Percentiles rank a stretch among this genome's conserved stretches.
These are phyloP conservation scores for Sarcomyxa edulis DNA, from an alignment of 768 basidiomycete genomes.

Conservation along the genomic window DNA sequence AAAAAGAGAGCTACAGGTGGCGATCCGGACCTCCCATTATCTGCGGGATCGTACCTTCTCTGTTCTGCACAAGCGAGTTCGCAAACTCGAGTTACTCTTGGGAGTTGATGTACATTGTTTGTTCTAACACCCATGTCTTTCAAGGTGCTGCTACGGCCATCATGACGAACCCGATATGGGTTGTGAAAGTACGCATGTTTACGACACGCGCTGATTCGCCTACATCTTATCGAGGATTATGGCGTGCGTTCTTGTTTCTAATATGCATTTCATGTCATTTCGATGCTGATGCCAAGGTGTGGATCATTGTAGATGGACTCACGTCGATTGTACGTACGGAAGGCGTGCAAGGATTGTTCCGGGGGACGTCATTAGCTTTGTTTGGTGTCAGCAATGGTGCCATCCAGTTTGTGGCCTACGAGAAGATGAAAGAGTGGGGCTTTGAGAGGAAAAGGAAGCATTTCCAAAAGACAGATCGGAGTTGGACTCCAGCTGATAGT, in stretches of 20 bases:
- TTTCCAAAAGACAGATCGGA: conserved; percentile 52
- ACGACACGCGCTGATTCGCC: conserved; percentile 67
- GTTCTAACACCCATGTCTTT: conserved; percentile 11
- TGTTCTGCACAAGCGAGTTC: conserved; percentile 96
- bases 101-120: conserved; percentile 7
- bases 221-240: conserved; percentile 72
- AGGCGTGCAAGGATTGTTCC: conserved; percentile 76
- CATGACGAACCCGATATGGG: conserved; percentile 97
- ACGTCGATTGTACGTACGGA: conserved; percentile 65
- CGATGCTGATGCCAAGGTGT: conserved; percentile 3
- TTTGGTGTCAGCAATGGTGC: conserved; percentile 94
- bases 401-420: conserved; percentile 93
- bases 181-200: conserved; percentile 96
- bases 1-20: conserved; percentile 74
- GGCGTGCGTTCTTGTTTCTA: conserved; percentile 44
- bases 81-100: conserved; percentile 34
- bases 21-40: conserved; percentile 60
- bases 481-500: conserved; percentile 70
- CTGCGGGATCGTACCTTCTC: conserved; percentile 75
- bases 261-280: conserved; percentile 1
- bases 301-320: conserved; percentile 52
- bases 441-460: conserved; percentile 71
- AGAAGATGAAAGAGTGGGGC: conserved; percentile 90
- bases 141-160: conserved; percentile 90
- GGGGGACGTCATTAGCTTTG: conserved; percentile 82